Percentiles rank a stretch among this genome's conserved stretches.
Conservation (phyloP, 768 basidiomycete species). For the Amanita pallidorosea region DNA sequence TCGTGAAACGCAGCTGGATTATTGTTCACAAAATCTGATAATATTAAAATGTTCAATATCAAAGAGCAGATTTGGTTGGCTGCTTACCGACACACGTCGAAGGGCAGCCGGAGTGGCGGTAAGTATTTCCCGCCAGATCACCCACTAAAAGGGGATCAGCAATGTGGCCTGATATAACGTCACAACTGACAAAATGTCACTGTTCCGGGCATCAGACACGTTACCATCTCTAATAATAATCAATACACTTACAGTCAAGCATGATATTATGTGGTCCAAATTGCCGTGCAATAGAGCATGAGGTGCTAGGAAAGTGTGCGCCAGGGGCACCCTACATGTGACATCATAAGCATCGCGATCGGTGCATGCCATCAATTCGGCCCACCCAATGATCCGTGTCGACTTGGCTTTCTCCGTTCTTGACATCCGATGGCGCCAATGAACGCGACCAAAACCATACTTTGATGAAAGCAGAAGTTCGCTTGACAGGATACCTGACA, state of each 20-base stretch:
- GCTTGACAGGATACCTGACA: constrained; percentile 51
- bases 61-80: neutral
- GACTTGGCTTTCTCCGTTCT: constrained; percentile 25
- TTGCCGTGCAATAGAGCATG: constrained; percentile 44
- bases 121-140: constrained; percentile 45
- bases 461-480: constrained; percentile 45
- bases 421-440: constrained; percentile 34
- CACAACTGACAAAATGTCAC: constrained; percentile 50
- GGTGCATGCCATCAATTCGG: neutral
- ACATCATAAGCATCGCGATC: neutral
- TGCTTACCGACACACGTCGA: constrained; percentile 38
- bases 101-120: constrained; percentile 38
- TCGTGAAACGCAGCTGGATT: constrained; percentile 57
- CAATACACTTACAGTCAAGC: constrained; percentile 36
- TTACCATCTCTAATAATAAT: too few relatives aligned
- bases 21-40: constrained; percentile 48
- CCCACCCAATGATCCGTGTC: constrained; percentile 46
- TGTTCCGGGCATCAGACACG: constrained; percentile 7
- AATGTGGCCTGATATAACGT: neutral
- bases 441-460: constrained; percentile 64
- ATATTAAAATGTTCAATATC: neutral
- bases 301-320: constrained; percentile 50
- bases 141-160: constrained; percentile 27
- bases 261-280: constrained; percentile 53
- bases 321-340: constrained; percentile 38